These are phyloP conservation scores for Paraphaeosphaeria sporulosa DNA, from an alignment of 2,329 filamentous ascomycete species.

Conservation along the genomic window DNA sequence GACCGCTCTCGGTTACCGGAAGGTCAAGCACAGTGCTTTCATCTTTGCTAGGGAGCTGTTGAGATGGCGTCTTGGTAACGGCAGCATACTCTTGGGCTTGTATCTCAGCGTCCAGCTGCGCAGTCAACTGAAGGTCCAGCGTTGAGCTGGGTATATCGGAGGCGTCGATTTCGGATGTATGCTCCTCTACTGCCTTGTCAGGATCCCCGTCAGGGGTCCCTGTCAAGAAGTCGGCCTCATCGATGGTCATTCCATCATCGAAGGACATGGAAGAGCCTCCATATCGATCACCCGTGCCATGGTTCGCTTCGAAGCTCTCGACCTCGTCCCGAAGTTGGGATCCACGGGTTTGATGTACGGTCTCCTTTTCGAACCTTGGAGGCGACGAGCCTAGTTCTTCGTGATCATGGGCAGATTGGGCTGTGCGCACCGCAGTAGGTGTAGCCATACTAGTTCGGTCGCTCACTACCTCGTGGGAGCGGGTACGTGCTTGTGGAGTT, in stretches of 20 bases:
- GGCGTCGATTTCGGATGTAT: conserved; percentile 14
- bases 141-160: conserved; percentile 41
- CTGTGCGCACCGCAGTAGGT: conserved; percentile 36
- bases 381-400: conserved; percentile 48
- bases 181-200: conserved; percentile 2
- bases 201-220: neutral
- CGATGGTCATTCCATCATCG: conserved; percentile 44
- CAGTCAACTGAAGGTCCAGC: conserved; percentile 43
- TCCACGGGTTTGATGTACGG: neutral
- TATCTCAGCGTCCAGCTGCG: conserved; percentile 46
- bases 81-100: conserved; percentile 26
- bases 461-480: conserved; percentile 32
- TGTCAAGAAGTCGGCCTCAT: conserved; percentile 32
- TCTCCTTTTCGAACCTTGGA: conserved; percentile 34
- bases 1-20: conserved; percentile 13
- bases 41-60: conserved; percentile 33
- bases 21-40: conserved; percentile 26
- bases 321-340: conserved; percentile 12
- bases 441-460: conserved; percentile 39
- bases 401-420: conserved; percentile 24
- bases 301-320: conserved; percentile 21
- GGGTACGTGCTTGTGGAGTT: conserved; percentile 42
- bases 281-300: conserved; percentile 30
- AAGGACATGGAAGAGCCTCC: conserved; percentile 32
- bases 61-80: conserved; percentile 11